A percentile compares a stretch with the other conserved stretches of the same genome.
Evolutionary conservation across 1,284 basidiomycete genomes (phyloP).

Genomic region (Cystobasidium slooffiae): DNA sequence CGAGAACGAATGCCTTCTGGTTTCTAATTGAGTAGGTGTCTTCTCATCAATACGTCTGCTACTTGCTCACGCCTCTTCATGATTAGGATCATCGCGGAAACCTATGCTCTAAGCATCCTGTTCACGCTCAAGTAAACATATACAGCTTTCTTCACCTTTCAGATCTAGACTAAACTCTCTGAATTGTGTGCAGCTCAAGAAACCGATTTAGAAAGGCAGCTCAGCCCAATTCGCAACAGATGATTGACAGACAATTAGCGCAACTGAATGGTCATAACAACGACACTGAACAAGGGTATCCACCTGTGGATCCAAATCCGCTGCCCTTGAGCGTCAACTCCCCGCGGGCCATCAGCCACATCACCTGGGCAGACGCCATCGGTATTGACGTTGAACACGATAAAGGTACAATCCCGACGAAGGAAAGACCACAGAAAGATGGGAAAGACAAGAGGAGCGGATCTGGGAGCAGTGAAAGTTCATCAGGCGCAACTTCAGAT

Average conservation of each 20-base stretch:
- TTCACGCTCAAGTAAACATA: constrained; percentile 38
- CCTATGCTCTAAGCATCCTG: constrained; percentile 38
- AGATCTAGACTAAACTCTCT: not conserved
- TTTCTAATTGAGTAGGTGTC: constrained; percentile 35
- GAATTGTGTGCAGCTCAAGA: constrained; percentile 7
- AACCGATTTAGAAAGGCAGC: constrained; percentile 18
- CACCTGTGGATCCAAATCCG: not conserved
- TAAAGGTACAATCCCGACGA: too few species aligned
- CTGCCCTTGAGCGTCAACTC: not conserved
- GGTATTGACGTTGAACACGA: too few species aligned
- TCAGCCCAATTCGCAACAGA: constrained; percentile 46
- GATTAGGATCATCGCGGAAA: constrained; percentile 38
- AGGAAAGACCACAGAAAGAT: too few species aligned
- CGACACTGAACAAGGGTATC: not conserved
- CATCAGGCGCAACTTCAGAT: too few species aligned
- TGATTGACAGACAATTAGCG: constrained; percentile 55
- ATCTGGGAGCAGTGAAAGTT: too few species aligned
- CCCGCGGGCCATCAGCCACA: too few species aligned
- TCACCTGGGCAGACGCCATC: too few species aligned
- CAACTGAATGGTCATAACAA: not conserved
- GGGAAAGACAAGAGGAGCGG: too few species aligned
- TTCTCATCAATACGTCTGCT: not conserved
- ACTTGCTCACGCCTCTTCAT: not conserved
- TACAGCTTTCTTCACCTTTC: not conserved
- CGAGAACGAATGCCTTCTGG: constrained; percentile 39